Percentiles rank a stretch among this genome's conserved stretches.
These are phyloP conservation scores for Colletotrichum cordylinicola DNA, from an alignment of 2,329 filamentous ascomycete species.

Conservation along the genomic window DNA sequence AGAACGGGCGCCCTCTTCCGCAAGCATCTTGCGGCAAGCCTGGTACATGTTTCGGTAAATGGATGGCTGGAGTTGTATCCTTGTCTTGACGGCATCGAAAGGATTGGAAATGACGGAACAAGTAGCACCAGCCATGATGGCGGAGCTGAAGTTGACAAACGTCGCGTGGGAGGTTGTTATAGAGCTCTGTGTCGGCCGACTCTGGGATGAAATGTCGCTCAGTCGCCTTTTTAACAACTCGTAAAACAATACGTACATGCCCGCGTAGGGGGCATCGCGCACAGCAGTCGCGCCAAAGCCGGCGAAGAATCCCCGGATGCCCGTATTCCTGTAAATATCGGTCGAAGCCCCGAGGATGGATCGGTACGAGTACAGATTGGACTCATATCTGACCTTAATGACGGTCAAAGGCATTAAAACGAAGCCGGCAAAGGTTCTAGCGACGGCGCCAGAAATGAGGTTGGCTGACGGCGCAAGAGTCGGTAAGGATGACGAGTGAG, in stretches of 20 bases:
- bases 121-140: constrained; percentile 78
- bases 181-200: background rate
- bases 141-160: constrained; percentile 77
- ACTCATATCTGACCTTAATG: constrained; percentile 96
- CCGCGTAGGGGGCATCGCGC: constrained; percentile 95
- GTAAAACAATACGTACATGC: constrained; percentile 93
- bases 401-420: constrained; percentile 95
- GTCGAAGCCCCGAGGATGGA: constrained; percentile 74
- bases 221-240: constrained; percentile 79
- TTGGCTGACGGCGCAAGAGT: constrained; percentile 86
- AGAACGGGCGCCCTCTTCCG: constrained; percentile 79
- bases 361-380: constrained; percentile 81
- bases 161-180: constrained; percentile 20
- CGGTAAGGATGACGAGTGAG: constrained; percentile 74
- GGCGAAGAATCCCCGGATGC: constrained; percentile 85
- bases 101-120: constrained; percentile 94
- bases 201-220: constrained; percentile 27
- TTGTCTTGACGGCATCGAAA: constrained; percentile 95
- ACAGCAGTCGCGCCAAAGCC: constrained; percentile 94
- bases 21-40: constrained; percentile 78
- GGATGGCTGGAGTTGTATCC: constrained; percentile 87
- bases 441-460: constrained; percentile 81
- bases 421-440: constrained; percentile 86
- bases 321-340: constrained; percentile 77
- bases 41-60: constrained; percentile 84